phyloP scores from a whole-genome alignment of 148 eudicot genomes.

The Camellia sinensis region DNA sequence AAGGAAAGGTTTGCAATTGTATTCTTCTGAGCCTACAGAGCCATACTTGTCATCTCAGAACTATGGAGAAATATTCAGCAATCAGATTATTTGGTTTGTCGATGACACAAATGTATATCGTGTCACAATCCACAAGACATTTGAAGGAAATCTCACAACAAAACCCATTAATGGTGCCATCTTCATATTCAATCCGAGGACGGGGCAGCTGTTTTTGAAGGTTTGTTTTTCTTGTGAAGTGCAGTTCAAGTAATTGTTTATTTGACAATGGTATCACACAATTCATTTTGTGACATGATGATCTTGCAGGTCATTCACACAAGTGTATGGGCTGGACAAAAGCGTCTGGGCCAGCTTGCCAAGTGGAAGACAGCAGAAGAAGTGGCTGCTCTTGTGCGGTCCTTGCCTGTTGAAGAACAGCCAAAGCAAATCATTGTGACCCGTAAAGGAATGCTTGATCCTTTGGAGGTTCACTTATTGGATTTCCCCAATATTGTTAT shows the following conservation, averaged over 20 bases:
- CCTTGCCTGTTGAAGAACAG: constrained; percentile 98
- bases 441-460: constrained; percentile 99
- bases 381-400: constrained; percentile 95
- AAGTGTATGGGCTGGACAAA: constrained; percentile 99
- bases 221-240: constrained; percentile 27
- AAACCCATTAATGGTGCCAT: constrained; percentile 99
- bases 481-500: constrained; percentile 98
- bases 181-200: constrained; percentile 93
- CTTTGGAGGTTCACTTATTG: constrained; percentile 93
- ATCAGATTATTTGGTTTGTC: constrained; percentile 98
- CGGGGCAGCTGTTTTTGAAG: constrained; percentile 96
- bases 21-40: constrained; percentile 99
- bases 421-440: constrained; percentile 98
- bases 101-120: constrained; percentile 99
- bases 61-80: constrained; percentile 97
- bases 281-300: constrained; percentile 7
- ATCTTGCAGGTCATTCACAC: constrained; percentile 89
- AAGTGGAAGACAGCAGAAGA: constrained; percentile 99
- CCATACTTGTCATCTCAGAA: constrained; percentile 97
- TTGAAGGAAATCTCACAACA: constrained; percentile 97
- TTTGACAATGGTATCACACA: not conserved
- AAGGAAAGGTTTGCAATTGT: constrained; percentile 94
- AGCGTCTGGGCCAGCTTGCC: constrained; percentile 98
- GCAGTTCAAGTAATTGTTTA: not conserved
- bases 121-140: constrained; percentile 97